These are phyloP conservation scores for Lepiota venenata DNA, from an alignment of 768 basidiomycete genomes.

Conservation along the genomic window DNA sequence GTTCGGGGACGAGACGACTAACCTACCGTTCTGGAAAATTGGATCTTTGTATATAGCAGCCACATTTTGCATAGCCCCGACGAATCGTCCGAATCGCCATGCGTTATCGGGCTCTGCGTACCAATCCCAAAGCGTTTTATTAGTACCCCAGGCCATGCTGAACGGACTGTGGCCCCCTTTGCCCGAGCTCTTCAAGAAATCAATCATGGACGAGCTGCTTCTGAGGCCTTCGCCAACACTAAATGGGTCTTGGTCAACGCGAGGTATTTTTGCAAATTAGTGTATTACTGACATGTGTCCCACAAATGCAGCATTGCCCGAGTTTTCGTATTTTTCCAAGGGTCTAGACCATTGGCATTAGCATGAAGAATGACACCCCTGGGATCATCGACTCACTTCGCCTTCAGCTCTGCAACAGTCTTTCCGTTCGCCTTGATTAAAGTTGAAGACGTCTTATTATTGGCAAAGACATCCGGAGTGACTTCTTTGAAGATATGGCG, in stretches of 20 bases:
- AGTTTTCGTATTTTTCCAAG: too few relatives aligned
- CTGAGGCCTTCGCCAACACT: constrained; percentile 31
- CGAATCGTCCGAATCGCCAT: constrained; percentile 22
- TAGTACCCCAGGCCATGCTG: constrained; percentile 20
- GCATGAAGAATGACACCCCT: constrained; percentile 13
- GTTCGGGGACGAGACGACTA: constrained; percentile 11
- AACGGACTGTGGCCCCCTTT: constrained; percentile 23
- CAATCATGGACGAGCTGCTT: constrained; percentile 26
- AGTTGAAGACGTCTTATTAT: constrained; percentile 33
- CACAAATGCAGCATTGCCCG: constrained; percentile 22
- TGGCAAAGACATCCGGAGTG: constrained; percentile 32
- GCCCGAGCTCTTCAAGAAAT: constrained; percentile 27
- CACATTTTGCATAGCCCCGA: constrained; percentile 27
- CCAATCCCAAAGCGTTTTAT: constrained; percentile 23
- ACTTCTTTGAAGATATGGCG: constrained; percentile 36
- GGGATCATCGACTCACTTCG: constrained; percentile 18
- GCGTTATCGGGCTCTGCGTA: constrained; percentile 20
- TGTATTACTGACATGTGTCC: constrained; percentile 20
- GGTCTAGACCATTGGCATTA: too few relatives aligned
- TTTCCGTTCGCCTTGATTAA: constrained; percentile 28
- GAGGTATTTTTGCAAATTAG: not conserved
- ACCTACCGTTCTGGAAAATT: constrained; percentile 14
- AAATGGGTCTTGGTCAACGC: not conserved
- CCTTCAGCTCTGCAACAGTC: constrained; percentile 21
- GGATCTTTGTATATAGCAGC: constrained; percentile 21